Conservation (phyloP, 2,329 filamentous ascomycete genomes). For the Meredithiella fracta region DNA sequence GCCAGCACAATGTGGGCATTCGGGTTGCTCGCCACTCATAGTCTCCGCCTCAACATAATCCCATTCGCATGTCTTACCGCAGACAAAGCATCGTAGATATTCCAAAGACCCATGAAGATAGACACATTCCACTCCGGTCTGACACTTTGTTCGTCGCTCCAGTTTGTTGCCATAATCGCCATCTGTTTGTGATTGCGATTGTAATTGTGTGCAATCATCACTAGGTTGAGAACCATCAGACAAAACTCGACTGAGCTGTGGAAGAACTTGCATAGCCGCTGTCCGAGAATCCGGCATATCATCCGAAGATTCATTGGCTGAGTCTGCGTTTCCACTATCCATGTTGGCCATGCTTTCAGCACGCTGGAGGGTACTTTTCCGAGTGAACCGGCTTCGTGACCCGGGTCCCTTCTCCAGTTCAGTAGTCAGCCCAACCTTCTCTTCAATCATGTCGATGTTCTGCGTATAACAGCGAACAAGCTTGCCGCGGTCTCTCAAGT, state of each 20-base stretch:
- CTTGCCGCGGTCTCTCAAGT: constrained; percentile 49
- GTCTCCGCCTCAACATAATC: constrained; percentile 41
- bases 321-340: constrained; percentile 1
- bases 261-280: constrained; percentile 7
- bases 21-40: constrained; percentile 47
- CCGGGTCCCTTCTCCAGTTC: constrained; percentile 46
- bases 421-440: constrained; percentile 50
- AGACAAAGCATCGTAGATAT: constrained; percentile 46
- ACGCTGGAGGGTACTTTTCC: constrained; percentile 19
- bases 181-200: constrained; percentile 2
- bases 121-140: constrained; percentile 43
- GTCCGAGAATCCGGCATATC: neutral
- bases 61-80: constrained; percentile 41
- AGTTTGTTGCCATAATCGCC: constrained; percentile 3
- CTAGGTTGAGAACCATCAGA: constrained; percentile 3
- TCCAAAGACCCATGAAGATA: constrained; percentile 55
- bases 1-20: constrained; percentile 48
- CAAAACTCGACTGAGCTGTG: constrained; percentile 3
- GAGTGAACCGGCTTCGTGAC: constrained; percentile 42
- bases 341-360: constrained; percentile 12
- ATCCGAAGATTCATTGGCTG: neutral
- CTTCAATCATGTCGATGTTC: constrained; percentile 59
- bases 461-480: constrained; percentile 59
- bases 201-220: neutral
- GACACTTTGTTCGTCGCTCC: constrained; percentile 16